Evolutionary conservation across 768 basidiomycete genomes (phyloP).

Genomic region (Panaeolus papilionaceus): DNA sequence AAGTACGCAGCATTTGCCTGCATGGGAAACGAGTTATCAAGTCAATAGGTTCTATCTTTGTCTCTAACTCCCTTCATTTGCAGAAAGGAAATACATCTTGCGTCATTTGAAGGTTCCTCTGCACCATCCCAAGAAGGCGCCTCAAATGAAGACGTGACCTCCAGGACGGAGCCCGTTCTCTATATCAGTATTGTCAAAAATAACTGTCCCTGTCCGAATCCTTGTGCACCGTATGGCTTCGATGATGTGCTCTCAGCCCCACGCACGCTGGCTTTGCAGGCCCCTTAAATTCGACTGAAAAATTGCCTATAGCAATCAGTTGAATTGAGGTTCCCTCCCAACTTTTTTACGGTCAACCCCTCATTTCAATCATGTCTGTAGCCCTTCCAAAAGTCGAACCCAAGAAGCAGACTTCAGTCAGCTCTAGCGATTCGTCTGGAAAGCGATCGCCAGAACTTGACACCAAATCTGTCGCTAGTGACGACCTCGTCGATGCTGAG

Average conservation of each 20-base stretch:
- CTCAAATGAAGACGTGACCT: neutral
- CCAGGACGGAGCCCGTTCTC: neutral
- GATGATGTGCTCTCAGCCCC: conserved; percentile 3
- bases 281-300: neutral
- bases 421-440: neutral
- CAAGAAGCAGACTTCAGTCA: neutral
- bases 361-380: neutral
- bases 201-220: neutral
- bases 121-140: conserved; percentile 3
- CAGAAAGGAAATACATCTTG: neutral
- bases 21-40: neutral
- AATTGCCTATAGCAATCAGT: neutral
- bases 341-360: neutral
- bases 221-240: neutral
- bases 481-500: conserved; percentile 43
- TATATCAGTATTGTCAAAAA: neutral
- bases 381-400: neutral
- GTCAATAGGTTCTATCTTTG: conserved; percentile 6
- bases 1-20: neutral
- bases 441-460: conserved; percentile 24
- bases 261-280: neutral
- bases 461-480: conserved; percentile 25
- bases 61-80: neutral
- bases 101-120: conserved; percentile 10
- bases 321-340: neutral